Conservation (phyloP, 2,329 filamentous ascomycete species). For the Talaromyces sp. region DNA sequence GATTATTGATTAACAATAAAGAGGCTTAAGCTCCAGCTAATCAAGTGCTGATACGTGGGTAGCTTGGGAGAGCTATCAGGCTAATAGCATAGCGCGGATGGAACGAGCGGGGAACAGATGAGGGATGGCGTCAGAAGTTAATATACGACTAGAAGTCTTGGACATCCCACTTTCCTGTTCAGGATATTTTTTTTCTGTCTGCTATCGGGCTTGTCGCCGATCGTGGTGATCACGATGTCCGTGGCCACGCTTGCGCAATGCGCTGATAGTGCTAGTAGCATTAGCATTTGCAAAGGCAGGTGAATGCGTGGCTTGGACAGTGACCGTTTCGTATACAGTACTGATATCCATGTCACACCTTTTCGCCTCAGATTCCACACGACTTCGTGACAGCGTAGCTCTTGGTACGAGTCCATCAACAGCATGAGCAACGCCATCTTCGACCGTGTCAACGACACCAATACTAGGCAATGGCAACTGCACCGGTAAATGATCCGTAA, state of each 20-base stretch:
- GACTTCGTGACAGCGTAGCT: conserved; percentile 25
- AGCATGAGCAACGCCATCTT: not conserved
- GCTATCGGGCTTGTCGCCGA: not conserved
- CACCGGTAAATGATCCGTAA: not conserved
- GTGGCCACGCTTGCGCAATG: not conserved
- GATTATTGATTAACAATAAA: not conserved
- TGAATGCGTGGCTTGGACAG: conserved; percentile 28
- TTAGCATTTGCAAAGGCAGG: conserved; percentile 11
- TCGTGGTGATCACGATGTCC: not conserved
- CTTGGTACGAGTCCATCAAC: conserved; percentile 15
- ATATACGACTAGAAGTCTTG: not conserved
- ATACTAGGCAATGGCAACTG: conserved; percentile 18
- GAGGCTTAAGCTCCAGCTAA: not conserved
- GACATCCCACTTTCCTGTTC: conserved; percentile 2
- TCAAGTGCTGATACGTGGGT: not conserved
- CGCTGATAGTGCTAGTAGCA: not conserved
- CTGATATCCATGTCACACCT: conserved; percentile 24
- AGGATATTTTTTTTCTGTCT: not conserved
- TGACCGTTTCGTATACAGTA: conserved; percentile 30
- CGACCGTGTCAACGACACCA: not conserved
- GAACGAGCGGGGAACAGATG: not conserved
- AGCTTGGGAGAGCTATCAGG: not conserved
- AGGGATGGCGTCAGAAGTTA: conserved; percentile 2
- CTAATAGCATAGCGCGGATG: not conserved
- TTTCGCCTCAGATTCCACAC: not conserved